These are phyloP conservation scores for Fusarium subtropicale DNA, from an alignment of 2,329 filamentous ascomycete species.

Conservation along the genomic window DNA sequence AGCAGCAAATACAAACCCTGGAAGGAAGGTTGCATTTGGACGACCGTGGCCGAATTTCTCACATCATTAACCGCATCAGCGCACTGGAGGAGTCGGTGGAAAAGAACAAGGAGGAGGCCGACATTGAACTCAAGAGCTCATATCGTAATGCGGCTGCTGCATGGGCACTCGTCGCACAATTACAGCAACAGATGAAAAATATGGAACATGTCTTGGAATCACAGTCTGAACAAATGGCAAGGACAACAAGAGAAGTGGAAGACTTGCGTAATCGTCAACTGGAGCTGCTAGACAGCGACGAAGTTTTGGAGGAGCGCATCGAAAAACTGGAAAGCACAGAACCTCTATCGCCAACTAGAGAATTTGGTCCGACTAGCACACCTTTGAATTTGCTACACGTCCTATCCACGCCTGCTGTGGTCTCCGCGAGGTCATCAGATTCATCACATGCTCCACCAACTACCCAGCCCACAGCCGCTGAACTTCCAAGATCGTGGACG, in stretches of 20 bases:
- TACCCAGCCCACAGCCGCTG: constrained; percentile 13
- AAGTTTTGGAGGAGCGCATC: constrained; percentile 66
- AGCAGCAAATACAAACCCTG: constrained; percentile 43
- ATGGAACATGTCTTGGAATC: constrained; percentile 53
- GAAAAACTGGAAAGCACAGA: constrained; percentile 57
- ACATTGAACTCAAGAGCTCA: constrained; percentile 64
- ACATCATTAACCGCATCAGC: constrained; percentile 59
- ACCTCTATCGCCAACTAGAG: constrained; percentile 42
- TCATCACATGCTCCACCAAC: constrained; percentile 4
- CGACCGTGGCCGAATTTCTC: constrained; percentile 53
- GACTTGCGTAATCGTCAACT: constrained; percentile 62
- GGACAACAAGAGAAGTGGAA: constrained; percentile 57
- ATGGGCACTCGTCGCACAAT: constrained; percentile 63
- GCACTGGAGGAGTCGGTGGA: constrained; percentile 67
- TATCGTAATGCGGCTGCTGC: constrained; percentile 66
- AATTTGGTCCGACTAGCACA: constrained; percentile 25
- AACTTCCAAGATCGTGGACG: constrained; percentile 61
- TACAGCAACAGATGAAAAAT: constrained; percentile 54
- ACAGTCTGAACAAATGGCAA: constrained; percentile 56
- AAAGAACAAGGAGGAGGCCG: constrained; percentile 62
- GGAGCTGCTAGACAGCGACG: constrained; percentile 62
- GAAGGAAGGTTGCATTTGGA: constrained; percentile 53
- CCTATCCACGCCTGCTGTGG: constrained; percentile 29
- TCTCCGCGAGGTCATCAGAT: constrained; percentile 16
- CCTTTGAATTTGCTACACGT: constrained; percentile 22